Base-by-base conservation (phyloP, 2,329 filamentous ascomycete species). In the Alternaria ethzedia region DNA sequence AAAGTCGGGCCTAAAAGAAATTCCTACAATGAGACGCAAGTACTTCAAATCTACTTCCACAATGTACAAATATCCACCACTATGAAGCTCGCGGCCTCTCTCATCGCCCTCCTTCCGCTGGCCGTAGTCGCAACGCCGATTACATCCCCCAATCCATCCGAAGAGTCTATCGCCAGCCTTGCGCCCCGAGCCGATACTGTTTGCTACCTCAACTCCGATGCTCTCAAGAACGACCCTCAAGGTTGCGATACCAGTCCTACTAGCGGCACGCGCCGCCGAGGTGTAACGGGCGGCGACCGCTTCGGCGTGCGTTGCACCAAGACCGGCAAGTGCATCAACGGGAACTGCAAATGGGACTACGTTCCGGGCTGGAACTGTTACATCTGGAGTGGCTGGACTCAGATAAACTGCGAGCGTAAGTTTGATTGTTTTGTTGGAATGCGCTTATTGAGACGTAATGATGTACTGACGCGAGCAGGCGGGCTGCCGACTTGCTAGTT, bases 381-480 rank as follows among this genome's bases (percentile, higher is more conserved):
- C 51, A 61, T 60, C 21, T 59, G 49, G 57, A 9, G 7, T 21
- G 57, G 57, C 13, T 59, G 57, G 57, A 59, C 57, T 36, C 57
- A 54, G 41, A 11, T 12, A 4, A 26, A 17, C 8, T 59, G 57
- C 41, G 49, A 59, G 44, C 25, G 57, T 54, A 54, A 59, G 57
- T 59, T 13, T 9, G 32, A 36, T 44, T 2, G 12, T 20, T 25
- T 15, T n/a, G 11, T 11, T 49, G 46, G 4, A 4, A 6, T 20
- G n/a, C 11, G 28, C 17, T 23, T 6, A 3, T 41, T 17, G 20
- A 15, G 28, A n/a, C 15, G 13, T 17, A 4, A 3, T 3, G 2
- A 23, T 32, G 15, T 41, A 13, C 23, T 21, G 17, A 30, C 15
- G 15, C 32, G 15, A 36, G n/a, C 8, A 36, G 32, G 32, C 9